These are phyloP conservation scores for Astragalus membranaceus DNA, from an alignment of 306 rosid genomes.

Conservation along the genomic window DNA sequence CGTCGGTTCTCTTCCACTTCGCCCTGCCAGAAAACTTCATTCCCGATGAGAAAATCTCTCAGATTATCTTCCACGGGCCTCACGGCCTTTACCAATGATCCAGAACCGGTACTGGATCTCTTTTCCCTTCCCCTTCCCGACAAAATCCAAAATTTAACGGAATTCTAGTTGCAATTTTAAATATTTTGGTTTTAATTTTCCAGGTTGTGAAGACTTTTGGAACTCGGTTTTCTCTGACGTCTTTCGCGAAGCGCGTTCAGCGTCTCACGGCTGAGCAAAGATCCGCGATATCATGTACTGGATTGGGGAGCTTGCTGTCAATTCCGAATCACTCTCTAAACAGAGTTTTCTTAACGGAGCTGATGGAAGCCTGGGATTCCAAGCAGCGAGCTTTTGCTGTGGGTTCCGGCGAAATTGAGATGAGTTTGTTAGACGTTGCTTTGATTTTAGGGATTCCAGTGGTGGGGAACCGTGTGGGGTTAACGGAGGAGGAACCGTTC, in stretches of 20 bases:
- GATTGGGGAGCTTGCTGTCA: conserved; percentile 30
- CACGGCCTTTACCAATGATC: neutral
- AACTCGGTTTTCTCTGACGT: conserved; percentile 24
- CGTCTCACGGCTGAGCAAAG: conserved; percentile 28
- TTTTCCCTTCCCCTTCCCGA: neutral
- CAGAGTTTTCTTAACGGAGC: conserved; percentile 25
- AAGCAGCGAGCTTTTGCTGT: conserved; percentile 15
- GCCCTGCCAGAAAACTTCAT: too few relatives aligned
- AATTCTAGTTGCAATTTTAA: neutral
- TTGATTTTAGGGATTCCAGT: conserved; percentile 38
- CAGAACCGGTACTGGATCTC: conserved; percentile 18
- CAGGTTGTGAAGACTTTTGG: conserved; percentile 23
- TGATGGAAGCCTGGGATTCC: conserved; percentile 39
- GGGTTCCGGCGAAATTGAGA: conserved; percentile 16
- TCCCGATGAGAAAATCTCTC: conserved; percentile 32
- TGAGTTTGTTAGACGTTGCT: conserved; percentile 30
- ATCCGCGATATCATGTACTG: conserved; percentile 9
- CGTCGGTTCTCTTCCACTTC: too few relatives aligned
- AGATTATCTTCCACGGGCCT: conserved; percentile 24
- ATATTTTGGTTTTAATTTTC: neutral
- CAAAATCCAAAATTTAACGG: neutral
- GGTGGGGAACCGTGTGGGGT: conserved; percentile 22
- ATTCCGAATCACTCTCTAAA: conserved; percentile 29
- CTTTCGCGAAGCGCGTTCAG: conserved; percentile 27
- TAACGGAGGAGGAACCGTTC: conserved; percentile 24